Evolutionary conservation across 768 basidiomycete species (phyloP).

Genomic region (Amylocystis lapponica): DNA sequence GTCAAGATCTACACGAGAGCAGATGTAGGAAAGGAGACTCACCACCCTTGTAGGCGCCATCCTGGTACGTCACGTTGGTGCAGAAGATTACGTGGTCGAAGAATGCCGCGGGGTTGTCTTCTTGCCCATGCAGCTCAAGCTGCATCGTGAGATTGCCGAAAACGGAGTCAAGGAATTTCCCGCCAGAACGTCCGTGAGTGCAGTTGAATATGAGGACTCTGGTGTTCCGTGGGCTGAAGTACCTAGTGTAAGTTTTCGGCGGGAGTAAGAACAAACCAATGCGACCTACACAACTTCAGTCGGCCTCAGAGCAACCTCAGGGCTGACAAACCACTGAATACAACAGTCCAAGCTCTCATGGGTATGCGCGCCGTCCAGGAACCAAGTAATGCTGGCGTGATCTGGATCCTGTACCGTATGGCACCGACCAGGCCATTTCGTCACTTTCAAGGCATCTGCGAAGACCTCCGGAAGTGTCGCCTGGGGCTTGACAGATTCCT

Average conservation of each 20-base stretch:
- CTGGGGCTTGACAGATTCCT: slow-evolving; percentile 22
- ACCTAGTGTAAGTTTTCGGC: too few relatives aligned
- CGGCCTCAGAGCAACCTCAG: slow-evolving; percentile 42
- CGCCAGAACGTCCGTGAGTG: slow-evolving; percentile 82
- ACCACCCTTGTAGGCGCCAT: slow-evolving; percentile 91
- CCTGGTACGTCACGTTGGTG: slow-evolving; percentile 90
- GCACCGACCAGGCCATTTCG: slow-evolving; percentile 94
- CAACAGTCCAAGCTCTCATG: slow-evolving; percentile 84
- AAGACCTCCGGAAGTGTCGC: slow-evolving; percentile 46
- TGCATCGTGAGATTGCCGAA: slow-evolving; percentile 44
- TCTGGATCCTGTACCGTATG: slow-evolving; percentile 70
- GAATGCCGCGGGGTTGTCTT: slow-evolving; percentile 38
- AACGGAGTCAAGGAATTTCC: slow-evolving; percentile 59
- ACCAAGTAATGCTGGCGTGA: slow-evolving; percentile 62
- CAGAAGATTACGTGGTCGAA: slow-evolving; percentile 92
- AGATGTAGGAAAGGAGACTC: neutral
- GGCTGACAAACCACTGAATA: slow-evolving; percentile 79
- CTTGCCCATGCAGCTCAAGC: slow-evolving; percentile 35
- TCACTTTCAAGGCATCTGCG: slow-evolving; percentile 53
- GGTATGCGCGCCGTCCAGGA: slow-evolving; percentile 94
- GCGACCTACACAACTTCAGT: slow-evolving; percentile 8
- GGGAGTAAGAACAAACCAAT: too few relatives aligned
- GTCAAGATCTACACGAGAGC: slow-evolving; percentile 7
- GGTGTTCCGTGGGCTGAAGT: slow-evolving; percentile 22
- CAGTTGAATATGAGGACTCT: slow-evolving; percentile 92